Evolutionary conservation across 805 yeast genomes (phyloP).

Genomic region (Candida succiphila): DNA sequence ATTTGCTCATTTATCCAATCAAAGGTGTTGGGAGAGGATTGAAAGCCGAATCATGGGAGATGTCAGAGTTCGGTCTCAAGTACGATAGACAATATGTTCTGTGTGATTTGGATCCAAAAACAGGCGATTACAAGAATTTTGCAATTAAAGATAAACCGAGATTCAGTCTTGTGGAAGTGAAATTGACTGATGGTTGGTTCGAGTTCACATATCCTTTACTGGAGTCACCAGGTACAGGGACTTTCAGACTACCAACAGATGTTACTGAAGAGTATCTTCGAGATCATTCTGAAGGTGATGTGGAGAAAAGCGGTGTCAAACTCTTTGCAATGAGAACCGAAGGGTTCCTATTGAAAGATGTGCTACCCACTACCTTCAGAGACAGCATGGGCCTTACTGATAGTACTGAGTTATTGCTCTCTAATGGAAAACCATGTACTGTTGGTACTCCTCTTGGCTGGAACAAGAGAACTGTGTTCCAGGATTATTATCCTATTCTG

Average conservation of each 20-base stretch:
- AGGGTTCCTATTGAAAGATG: constrained; percentile 13
- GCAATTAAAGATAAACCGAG: constrained; percentile 8
- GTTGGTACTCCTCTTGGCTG: constrained; percentile 11
- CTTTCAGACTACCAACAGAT: constrained; percentile 10
- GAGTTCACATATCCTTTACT: constrained; percentile 10
- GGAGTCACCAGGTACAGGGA: constrained; percentile 1
- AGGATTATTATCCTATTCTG: constrained; percentile 21
- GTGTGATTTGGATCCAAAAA: constrained; percentile 8
- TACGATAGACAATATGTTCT: constrained; percentile 19
- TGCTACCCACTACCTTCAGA: constrained; percentile 11
- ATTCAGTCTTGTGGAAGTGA: constrained; percentile 7
- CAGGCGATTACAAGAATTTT: constrained; percentile 6
- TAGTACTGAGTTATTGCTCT: constrained; percentile 12
- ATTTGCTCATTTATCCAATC: constrained; percentile 19
- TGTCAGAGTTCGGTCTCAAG: constrained; percentile 17
- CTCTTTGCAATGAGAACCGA: constrained; percentile 13
- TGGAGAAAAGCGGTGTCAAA: constrained; percentile 1
- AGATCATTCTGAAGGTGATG: constrained; percentile 7
- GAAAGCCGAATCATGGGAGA: constrained; percentile 15
- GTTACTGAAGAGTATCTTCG: constrained; percentile 9
- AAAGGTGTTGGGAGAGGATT: constrained; percentile 18
- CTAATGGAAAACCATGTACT: constrained; percentile 17
- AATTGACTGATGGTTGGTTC: constrained; percentile 8
- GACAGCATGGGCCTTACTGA: constrained; percentile 10
- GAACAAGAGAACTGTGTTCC: constrained; percentile 16